Evolutionary conservation across 805 yeast species (phyloP).

Genomic region (Candida pini): DNA sequence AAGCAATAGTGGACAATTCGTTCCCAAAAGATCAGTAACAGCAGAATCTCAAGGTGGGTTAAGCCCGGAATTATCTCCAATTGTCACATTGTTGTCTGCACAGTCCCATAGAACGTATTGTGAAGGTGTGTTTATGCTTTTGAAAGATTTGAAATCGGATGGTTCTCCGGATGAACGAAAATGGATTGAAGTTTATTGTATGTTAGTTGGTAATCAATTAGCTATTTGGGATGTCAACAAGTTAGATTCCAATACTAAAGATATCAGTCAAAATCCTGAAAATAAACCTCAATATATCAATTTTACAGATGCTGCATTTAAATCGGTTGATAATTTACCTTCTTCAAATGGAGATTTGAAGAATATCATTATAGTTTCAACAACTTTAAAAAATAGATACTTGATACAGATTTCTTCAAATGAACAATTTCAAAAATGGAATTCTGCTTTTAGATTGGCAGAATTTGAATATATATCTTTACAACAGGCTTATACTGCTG

Average conservation of each 20-base stretch:
- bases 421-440: constrained; percentile 69
- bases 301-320: constrained; percentile 83
- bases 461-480: constrained; percentile 74
- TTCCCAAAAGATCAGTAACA: constrained; percentile 17
- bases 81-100: constrained; percentile 66
- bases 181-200: constrained; percentile 94
- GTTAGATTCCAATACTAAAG: constrained; percentile 44
- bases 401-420: constrained; percentile 69
- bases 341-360: constrained; percentile 59
- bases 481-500: constrained; percentile 97
- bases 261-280: constrained; percentile 7
- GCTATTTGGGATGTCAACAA: constrained; percentile 87
- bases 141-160: constrained; percentile 72
- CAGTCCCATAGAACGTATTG: constrained; percentile 70
- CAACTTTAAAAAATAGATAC: constrained; percentile 86
- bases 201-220: constrained; percentile 81
- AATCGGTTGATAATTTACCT: constrained; percentile 62
- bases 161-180: constrained; percentile 79
- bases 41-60: constrained; percentile 26
- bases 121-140: constrained; percentile 71
- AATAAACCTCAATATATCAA: constrained; percentile 75
- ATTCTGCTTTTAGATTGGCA: constrained; percentile 74
- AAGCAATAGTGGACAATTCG: no score
- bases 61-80: constrained; percentile 51
- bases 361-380: constrained; percentile 82